Base-by-base conservation (phyloP, 2,329 filamentous ascomycete genomes). In the Graphium sp. region DNA sequence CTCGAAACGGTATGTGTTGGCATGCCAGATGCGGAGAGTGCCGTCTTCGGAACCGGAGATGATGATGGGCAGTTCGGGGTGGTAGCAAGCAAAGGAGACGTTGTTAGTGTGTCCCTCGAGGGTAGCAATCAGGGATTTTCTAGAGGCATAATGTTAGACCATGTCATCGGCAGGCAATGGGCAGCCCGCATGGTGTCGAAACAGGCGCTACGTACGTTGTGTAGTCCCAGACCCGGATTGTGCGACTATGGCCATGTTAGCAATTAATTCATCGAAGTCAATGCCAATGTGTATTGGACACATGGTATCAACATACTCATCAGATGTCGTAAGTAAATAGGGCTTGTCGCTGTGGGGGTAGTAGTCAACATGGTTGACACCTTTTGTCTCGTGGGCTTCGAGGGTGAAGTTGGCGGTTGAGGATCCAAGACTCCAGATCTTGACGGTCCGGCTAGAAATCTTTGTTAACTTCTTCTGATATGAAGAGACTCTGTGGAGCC, bases 201-300 rank as follows among this genome's bases (percentile, higher is more conserved):
- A n/a, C n/a, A n/a, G n/a, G n/a, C n/a, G n/a, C n/a, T n/a, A n/a
- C n/a, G n/a, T n/a, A n/a, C n/a, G 85, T 95, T 9, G 87, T 95
- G 61, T 98, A 95, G 49, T 98, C 89, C 87, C 89, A 98, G 31
- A 98, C 73, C 63, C 95, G 95, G 43, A 95, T 83, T 1, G 87
- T 95, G 43, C 82, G 74, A 53, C n/a, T n/a, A n/a, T n/a, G n/a
- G n/a, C n/a, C n/a, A n/a, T n/a, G n/a, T n/a, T n/a, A n/a, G 45
- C 29, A 12, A 22, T 2, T 5, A 10, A 8, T 12, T 20, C 15
- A 31, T 17, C 18, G 21, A 16, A 26, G 10, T 16, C 19, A n/a
- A n/a, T n/a, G n/a, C n/a, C n/a, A n/a, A n/a, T n/a, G n/a, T n/a
- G n/a, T n/a, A n/a, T n/a, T n/a, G 32, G 29, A 25, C 33, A 31